Evolutionary conservation across 23 red algal genomes (phyloP), one percentile per base, ranked within the genome.

Genomic region (Gracilaria gracilis): DNA sequence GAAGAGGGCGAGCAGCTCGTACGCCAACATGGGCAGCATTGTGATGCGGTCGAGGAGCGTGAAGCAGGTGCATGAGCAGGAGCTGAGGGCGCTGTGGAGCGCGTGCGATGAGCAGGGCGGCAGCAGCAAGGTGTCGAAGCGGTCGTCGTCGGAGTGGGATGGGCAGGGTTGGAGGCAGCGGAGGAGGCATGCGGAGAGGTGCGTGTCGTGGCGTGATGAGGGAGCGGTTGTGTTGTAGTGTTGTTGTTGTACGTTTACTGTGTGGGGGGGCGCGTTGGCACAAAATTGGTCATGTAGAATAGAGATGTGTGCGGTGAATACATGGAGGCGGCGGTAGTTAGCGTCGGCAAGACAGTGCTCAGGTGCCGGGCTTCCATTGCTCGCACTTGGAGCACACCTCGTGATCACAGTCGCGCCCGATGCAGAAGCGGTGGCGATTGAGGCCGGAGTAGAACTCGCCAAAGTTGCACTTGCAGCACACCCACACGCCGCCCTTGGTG

Each of bases 401-500:
- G 28, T 71, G 66, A 11, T 75, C 69, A 15, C 69, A 75, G n/a
- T 75, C 69, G 69, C 69, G 69, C 0, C 69, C 69, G 17, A 75
- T 75, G 35, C 69, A 46, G n/a, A 75, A 75, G 20, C 69, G 33
- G 39, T 46, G 69, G 37, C 42, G 42, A 11, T 46, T 42, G 35
- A 75, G 39, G 9, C 69, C 69, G 37, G 11, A 2, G 39, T 21
- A 75, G 6, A 19, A 7, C 66, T 71, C 66, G 66, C 66, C 66
- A 71, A 71, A 71, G 66, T 40, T 24, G 66, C 66, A 71, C 37
- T 71, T 71, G 37, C 66, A 71, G 20, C 66, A 71, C 8, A 71
- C 37, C 66, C 66, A 71, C 66, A 71, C 66, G 66, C 66, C 66
- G 37, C 66, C 66, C 24, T 71, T 71, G 17, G 7, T 71, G 9